Base-by-base conservation (phyloP, 495 filamentous ascomycete species). In the Daldinia vernicosa region DNA sequence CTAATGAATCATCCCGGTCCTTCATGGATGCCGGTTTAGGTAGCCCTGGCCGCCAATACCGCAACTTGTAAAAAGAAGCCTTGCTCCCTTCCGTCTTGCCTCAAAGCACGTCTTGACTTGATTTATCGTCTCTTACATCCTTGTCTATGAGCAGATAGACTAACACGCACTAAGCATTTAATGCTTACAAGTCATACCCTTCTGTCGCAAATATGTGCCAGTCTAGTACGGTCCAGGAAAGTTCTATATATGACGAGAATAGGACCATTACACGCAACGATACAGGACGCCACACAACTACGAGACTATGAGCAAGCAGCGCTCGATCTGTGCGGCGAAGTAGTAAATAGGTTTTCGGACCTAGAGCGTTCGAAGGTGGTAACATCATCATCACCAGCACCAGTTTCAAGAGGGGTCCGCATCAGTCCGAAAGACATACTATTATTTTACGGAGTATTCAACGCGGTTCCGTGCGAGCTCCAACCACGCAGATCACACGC, bases 401-500 rank as follows among this genome's bases (percentile, higher is more conserved):
- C 55, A 73, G 35, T 24, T 40, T 55, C 35, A n/a, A 60, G 53
- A 56, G 32, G 43, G 45, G 15, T 39, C 45, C 54, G 40, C 60
- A 35, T 47, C 32, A 53, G 24, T 39, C 40, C 37, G 24, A 37
- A 35, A 28, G 37, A n/a, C 28, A 65, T 43, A 60, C n/a, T 66
- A 53, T 50, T 22, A 43, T 22, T 53, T 68, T 61, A 68, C 60
- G 65, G 70, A 73, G 66, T 59, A 62, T 63, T 73, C 28, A 26
- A 55, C 26, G 52, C 65, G 22, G 61, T 66, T 66, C 66, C 70
- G 70, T 66, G 55, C 32, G 50, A 61, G 51, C 35, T 62, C 61
- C 58, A 65, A 66, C 28, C 19, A 50, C 70, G 66, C 65, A 68
- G 61, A 73, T 69, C 70, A 66, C 62, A 24, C 55, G 57, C 60